Conservation (phyloP, 2,329 filamentous ascomycete species). For the Penicillium sp. region DNA sequence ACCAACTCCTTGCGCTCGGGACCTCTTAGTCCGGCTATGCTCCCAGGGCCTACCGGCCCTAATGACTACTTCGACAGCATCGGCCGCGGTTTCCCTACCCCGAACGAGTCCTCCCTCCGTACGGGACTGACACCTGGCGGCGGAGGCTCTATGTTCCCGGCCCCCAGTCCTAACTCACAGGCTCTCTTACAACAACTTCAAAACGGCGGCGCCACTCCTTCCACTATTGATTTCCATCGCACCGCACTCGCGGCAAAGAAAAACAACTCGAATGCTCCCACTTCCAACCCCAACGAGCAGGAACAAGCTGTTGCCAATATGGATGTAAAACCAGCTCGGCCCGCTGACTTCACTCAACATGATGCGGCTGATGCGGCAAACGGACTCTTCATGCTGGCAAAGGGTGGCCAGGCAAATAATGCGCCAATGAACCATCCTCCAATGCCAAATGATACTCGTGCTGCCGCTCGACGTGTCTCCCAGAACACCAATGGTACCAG, state of each 20-base stretch:
- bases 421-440: slow-evolving; percentile 49
- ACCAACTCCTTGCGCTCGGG: slow-evolving; percentile 83
- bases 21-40: slow-evolving; percentile 94
- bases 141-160: slow-evolving; percentile 95
- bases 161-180: slow-evolving; percentile 81
- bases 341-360: slow-evolving; percentile 73
- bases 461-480: slow-evolving; percentile 43
- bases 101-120: slow-evolving; percentile 90
- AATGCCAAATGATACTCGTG: slow-evolving; percentile 45
- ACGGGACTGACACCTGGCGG: slow-evolving; percentile 92
- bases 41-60: slow-evolving; percentile 70
- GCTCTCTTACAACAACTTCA: slow-evolving; percentile 76
- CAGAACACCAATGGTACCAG: slow-evolving; percentile 49
- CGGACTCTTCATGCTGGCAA: slow-evolving; percentile 84
- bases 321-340: slow-evolving; percentile 45
- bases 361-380: slow-evolving; percentile 93
- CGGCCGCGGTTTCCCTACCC: slow-evolving; percentile 83
- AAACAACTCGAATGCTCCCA: slow-evolving; percentile 47
- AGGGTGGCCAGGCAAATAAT: slow-evolving; percentile 56
- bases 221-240: slow-evolving; percentile 89
- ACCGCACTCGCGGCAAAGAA: slow-evolving; percentile 78
- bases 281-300: slow-evolving; percentile 42
- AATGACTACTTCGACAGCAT: slow-evolving; percentile 89
- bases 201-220: slow-evolving; percentile 80
- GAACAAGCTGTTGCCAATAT: slow-evolving; percentile 41